These are phyloP conservation scores for Xerocomus cyaneibrunnescens DNA, from an alignment of 1,284 basidiomycete species.

Conservation along the genomic window DNA sequence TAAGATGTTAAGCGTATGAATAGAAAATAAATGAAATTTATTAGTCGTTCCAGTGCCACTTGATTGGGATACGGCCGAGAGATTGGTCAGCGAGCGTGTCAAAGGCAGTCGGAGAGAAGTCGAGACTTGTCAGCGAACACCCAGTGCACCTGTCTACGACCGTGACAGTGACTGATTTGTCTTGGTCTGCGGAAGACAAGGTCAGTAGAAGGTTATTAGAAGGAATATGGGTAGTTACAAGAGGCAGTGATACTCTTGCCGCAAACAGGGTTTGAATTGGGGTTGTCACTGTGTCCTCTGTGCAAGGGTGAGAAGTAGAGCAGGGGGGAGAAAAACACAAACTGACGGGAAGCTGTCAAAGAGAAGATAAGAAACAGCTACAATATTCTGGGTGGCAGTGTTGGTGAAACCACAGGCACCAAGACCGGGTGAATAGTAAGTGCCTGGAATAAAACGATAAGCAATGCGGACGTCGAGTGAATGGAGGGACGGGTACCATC, in stretches of 20 bases:
- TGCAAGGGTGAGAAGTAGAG: slow-evolving; percentile 2
- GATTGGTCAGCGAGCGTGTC: slow-evolving; percentile 31
- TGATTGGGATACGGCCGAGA: slow-evolving; percentile 49
- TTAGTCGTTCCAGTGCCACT: too few relatives aligned
- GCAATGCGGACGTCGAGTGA: not conserved
- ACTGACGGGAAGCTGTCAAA: slow-evolving; percentile 66
- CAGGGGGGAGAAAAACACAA: not conserved
- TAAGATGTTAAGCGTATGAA: slow-evolving; percentile 21
- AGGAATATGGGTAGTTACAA: slow-evolving; percentile 37
- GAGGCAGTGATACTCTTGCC: slow-evolving; percentile 42
- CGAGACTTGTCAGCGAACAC: slow-evolving; percentile 52
- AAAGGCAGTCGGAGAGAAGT: slow-evolving; percentile 62
- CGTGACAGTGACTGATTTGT: slow-evolving; percentile 48
- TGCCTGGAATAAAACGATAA: slow-evolving; percentile 38
- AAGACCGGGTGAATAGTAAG: slow-evolving; percentile 60
- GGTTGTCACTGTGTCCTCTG: slow-evolving; percentile 54
- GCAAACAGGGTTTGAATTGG: slow-evolving; percentile 67
- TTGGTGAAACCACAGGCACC: slow-evolving; percentile 70
- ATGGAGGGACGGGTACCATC: slow-evolving; percentile 39
- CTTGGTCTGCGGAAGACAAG: slow-evolving; percentile 42
- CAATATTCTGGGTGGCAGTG: slow-evolving; percentile 53
- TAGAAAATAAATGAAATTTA: slow-evolving; percentile 28
- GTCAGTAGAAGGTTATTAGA: not conserved
- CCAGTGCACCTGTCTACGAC: slow-evolving; percentile 63
- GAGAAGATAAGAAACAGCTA: slow-evolving; percentile 55